These are phyloP conservation scores for Lipomyces yamanashiensis DNA, from an alignment of 805 yeast species.

Conservation along the genomic window DNA sequence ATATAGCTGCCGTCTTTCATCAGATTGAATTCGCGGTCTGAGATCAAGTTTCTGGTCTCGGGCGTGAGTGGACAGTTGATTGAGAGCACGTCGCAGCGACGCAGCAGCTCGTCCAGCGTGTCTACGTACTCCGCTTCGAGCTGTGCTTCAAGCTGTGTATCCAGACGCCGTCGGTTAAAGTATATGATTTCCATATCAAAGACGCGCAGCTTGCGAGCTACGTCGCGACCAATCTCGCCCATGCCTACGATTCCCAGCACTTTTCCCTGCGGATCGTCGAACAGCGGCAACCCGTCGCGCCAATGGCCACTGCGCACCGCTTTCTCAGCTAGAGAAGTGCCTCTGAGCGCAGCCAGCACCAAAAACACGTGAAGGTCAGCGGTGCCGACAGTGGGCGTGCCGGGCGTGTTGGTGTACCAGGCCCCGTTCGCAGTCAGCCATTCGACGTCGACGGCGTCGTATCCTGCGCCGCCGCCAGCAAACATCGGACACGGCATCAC, in stretches of 20 bases:
- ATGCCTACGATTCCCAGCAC: constrained; percentile 63
- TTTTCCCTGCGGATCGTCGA: constrained; percentile 44
- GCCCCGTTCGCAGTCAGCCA: constrained; percentile 51
- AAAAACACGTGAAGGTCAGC: constrained; percentile 62
- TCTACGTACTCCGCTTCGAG: constrained; percentile 46
- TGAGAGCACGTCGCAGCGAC: constrained; percentile 55
- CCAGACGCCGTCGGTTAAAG: constrained; percentile 55
- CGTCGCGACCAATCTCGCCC: constrained; percentile 67
- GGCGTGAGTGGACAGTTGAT: constrained; percentile 59
- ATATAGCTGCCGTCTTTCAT: constrained; percentile 60
- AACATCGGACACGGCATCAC: constrained; percentile 51
- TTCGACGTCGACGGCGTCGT: constrained; percentile 56
- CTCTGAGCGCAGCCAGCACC: constrained; percentile 57
- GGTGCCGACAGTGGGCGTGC: constrained; percentile 58
- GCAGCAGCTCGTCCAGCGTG: constrained; percentile 54
- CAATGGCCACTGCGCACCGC: constrained; percentile 54
- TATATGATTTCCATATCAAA: constrained; percentile 59
- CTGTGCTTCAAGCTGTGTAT: constrained; percentile 54
- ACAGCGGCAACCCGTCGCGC: constrained; percentile 42
- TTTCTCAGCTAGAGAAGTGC: constrained; percentile 52
- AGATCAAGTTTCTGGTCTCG: constrained; percentile 57
- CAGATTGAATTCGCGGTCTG: constrained; percentile 51
- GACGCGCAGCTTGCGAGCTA: constrained; percentile 56
- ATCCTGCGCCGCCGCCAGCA: constrained; percentile 57
- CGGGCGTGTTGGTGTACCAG: constrained; percentile 59